Evolutionary conservation across 441 rosid genomes (phyloP).

Genomic region (Sinapis alba): DNA sequence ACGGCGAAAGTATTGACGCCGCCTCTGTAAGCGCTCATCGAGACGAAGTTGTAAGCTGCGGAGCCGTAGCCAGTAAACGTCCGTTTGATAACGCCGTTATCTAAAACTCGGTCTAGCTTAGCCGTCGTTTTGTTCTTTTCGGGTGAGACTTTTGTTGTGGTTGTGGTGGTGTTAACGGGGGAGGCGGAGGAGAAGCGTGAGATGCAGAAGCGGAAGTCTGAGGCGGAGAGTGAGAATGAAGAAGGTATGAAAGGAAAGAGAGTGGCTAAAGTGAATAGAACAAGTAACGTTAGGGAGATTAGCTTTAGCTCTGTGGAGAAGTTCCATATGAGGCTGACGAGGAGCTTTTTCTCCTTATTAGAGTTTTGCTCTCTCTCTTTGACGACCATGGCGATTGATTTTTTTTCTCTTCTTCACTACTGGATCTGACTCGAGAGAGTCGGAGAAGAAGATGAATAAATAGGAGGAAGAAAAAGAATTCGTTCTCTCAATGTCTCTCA

Average conservation of each 20-base stretch:
- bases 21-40: conserved; percentile 85
- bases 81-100: conserved; percentile 56
- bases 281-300: conserved; percentile 52
- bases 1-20: conserved; percentile 68
- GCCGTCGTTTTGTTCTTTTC: conserved; percentile 18
- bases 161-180: not conserved
- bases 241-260: conserved; percentile 74
- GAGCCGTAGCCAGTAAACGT: conserved; percentile 66
- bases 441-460: not conserved
- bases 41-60: conserved; percentile 78
- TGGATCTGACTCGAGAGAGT: conserved; percentile 24
- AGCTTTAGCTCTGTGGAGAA: conserved; percentile 79
- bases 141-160: not conserved
- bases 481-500: conserved; percentile 1
- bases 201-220: conserved; percentile 79
- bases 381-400: conserved; percentile 7
- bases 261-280: conserved; percentile 63
- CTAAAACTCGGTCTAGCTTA: conserved; percentile 40
- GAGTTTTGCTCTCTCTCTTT: conserved; percentile 26
- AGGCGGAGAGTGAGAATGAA: conserved; percentile 64
- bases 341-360: conserved; percentile 48
- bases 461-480: not conserved
- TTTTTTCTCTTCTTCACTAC: not conserved
- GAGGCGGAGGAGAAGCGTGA: conserved; percentile 44
- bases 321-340: conserved; percentile 59